A percentile compares a stretch with the other conserved stretches of the same genome.
These are phyloP conservation scores for Stephanodiscus minutulus DNA, from an alignment of 108 stramenopile species.

Conservation along the genomic window DNA sequence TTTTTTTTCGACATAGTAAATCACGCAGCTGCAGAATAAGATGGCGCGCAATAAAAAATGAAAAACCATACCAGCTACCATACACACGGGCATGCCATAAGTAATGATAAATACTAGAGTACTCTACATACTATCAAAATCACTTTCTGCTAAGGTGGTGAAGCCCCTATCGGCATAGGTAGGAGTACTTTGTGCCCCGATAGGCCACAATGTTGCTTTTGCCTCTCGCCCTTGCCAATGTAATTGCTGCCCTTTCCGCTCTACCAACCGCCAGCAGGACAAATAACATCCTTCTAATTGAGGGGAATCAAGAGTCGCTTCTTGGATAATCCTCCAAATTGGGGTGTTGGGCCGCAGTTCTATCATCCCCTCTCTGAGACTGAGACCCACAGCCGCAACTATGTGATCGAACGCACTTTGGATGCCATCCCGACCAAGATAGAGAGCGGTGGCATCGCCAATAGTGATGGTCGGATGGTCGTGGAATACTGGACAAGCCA, in stretches of 20 bases:
- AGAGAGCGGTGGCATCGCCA: slow-evolving; percentile 8
- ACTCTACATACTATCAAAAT: too few relatives aligned
- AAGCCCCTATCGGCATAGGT: too few relatives aligned
- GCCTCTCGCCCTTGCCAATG: not conserved
- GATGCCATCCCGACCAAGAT: slow-evolving; percentile 53
- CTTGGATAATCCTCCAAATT: slow-evolving; percentile 30
- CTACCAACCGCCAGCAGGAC: not conserved
- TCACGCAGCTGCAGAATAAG: too few relatives aligned
- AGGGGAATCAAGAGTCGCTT: slow-evolving; percentile 14
- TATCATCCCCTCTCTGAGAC: slow-evolving; percentile 26
- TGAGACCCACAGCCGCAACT: slow-evolving; percentile 3
- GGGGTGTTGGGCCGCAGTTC: slow-evolving; percentile 52
- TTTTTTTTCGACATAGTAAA: too few relatives aligned
- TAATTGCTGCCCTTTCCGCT: not conserved
- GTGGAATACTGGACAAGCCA: slow-evolving; percentile 81
- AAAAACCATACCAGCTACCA: too few relatives aligned
- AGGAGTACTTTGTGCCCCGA: too few relatives aligned
- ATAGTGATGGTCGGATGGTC: slow-evolving; percentile 11
- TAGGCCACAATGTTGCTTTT: not conserved
- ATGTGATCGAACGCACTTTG: slow-evolving; percentile 46
- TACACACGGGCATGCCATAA: too few relatives aligned
- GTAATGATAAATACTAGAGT: too few relatives aligned
- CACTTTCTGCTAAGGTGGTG: too few relatives aligned
- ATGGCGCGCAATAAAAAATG: too few relatives aligned
- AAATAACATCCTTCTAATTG: slow-evolving; percentile 32